phyloP scores from a whole-genome alignment of 495 filamentous ascomycete species.

The Friedmanniomyces endolithicus region DNA sequence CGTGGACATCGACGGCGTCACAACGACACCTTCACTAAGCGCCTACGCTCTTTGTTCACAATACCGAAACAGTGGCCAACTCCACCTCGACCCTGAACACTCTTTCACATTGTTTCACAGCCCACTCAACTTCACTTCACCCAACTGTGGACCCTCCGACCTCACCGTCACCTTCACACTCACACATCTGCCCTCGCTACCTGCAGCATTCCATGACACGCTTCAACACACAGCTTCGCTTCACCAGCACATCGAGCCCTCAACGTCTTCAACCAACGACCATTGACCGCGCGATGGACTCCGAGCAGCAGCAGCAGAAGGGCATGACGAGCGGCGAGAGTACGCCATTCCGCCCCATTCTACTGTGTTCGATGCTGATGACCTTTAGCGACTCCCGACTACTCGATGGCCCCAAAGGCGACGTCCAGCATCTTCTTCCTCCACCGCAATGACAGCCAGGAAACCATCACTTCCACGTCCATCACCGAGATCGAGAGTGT shows the following conservation, averaged over 20 bases:
- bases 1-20: not conserved
- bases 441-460: conserved; percentile 11
- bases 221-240: not conserved
- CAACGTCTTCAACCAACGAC: not conserved
- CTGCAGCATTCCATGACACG: not conserved
- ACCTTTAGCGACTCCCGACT: conserved; percentile 1
- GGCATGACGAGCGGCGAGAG: not conserved
- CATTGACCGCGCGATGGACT: not conserved
- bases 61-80: not conserved
- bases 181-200: not conserved
- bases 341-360: conserved; percentile 29
- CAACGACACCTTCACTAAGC: not conserved
- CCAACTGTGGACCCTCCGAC: not conserved
- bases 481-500: conserved; percentile 13
- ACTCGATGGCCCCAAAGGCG: not conserved
- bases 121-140: not conserved
- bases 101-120: not conserved
- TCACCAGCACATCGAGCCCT: not conserved
- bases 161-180: not conserved
- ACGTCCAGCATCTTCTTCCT: conserved; percentile 1
- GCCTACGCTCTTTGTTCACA: not conserved
- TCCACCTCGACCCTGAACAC: not conserved
- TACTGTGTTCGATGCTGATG: not conserved
- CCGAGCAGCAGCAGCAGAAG: not conserved
- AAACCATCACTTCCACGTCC: conserved; percentile 9